phyloP scores from a whole-genome alignment of 176 grass and related monocot species.

The Eragrostis curvula region DNA sequence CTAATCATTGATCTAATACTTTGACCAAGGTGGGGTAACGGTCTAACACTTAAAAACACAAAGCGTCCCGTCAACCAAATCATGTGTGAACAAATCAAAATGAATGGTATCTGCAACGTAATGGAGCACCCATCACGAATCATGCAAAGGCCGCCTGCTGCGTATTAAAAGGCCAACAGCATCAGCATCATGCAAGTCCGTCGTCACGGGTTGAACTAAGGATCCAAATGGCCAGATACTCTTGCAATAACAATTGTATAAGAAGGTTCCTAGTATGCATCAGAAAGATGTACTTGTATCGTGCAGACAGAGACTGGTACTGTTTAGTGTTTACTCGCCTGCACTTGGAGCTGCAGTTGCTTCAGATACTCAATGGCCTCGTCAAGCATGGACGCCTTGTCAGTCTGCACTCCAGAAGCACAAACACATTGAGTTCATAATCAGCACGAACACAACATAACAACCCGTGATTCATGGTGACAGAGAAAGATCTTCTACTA shows the following conservation, averaged over 20 bases:
- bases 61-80: conserved; percentile 23
- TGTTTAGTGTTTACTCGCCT: conserved; percentile 51
- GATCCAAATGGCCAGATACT: conserved; percentile 1
- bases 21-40: background rate
- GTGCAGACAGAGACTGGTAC: background rate
- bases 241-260: background rate
- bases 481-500: background rate
- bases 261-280: background rate
- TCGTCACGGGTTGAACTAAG: background rate
- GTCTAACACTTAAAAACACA: background rate
- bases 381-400: conserved; percentile 98
- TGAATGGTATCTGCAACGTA: conserved; percentile 9
- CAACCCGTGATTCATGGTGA: background rate
- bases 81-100: background rate
- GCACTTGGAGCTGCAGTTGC: conserved; percentile 95
- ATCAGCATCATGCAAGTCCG: background rate
- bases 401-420: conserved; percentile 54
- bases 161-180: background rate
- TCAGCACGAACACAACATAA: background rate
- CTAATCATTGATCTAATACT: conserved; percentile 3
- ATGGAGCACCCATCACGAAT: background rate
- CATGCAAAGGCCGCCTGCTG: conserved; percentile 19
- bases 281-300: background rate
- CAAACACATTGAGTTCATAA: background rate
- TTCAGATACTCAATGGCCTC: conserved; percentile 98